Base-by-base conservation (phyloP, 1,139 yeast species). In the Suhomyces choctaworum region DNA sequence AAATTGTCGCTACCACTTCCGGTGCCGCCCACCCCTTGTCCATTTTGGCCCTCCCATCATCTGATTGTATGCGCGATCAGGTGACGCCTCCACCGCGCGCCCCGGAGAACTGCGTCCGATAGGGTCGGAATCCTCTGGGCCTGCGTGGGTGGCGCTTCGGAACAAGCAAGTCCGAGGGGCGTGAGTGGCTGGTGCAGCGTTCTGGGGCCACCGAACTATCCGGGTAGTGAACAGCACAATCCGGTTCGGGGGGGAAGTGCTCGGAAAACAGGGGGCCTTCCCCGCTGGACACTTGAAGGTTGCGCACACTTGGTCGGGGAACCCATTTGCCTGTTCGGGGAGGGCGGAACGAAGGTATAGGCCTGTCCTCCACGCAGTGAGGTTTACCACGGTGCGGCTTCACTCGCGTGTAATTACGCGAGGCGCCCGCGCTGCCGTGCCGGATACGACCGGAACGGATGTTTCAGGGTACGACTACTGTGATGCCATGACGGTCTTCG, bases 21-120 rank as follows among this genome's bases (percentile, higher is more conserved):
- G 28, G 29, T 15, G 15, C 34, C 25, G 17, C 25, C 16, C 25
- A 16, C 34, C 34, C 34, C 29, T 31, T 19, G 19, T 20, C 30
- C 30, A 27, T 27, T 26, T 22, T 31, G 16, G 4, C 7, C 7
- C 3, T 6, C 19, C 20, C 31, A 32, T 32, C 36, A 32, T 32
- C 36, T 27, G 36, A 32, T 27, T 25, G 16, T 17, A 17, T 17
- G 20, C 8, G 20, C 7, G 20, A 17, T 17, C 20, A 17, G 20
- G 20, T 17, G 20, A 17, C 20, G 8, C 7, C 7, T 17, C 20
- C 20, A 17, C 20, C 20, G 20, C 20, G 8, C 20, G n/a, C 25
- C 25, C 25, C 28, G 29, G 34, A 31, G 14, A 9, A 16, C 24
- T 20, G 29, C 21, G 26, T 21, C 29, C 34, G 34, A 30, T 19